phyloP scores from a whole-genome alignment of 202 grass and related monocot genomes.

The Setaria viridis region DNA sequence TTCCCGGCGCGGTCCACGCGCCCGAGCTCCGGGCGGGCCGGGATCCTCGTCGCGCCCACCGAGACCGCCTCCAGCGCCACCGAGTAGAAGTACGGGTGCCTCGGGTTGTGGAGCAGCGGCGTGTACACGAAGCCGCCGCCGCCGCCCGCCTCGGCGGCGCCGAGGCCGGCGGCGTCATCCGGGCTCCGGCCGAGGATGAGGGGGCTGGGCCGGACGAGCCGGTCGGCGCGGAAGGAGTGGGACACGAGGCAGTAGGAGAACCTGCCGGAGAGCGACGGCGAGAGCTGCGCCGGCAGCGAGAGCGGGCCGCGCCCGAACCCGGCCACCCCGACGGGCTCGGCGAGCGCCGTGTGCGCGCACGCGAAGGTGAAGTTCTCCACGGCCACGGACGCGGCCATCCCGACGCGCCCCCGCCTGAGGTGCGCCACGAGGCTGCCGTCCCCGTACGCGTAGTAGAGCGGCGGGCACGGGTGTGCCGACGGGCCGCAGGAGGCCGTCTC shows the following conservation, averaged over 20 bases:
- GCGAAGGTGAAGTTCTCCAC: slow-evolving; percentile 86
- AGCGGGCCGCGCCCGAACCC: slow-evolving; percentile 86
- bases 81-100: slow-evolving; percentile 85
- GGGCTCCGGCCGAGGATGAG: slow-evolving; percentile 79
- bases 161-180: slow-evolving; percentile 3
- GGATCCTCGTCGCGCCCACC: slow-evolving; percentile 54
- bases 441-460: slow-evolving; percentile 92
- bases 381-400: slow-evolving; percentile 54
- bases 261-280: slow-evolving; percentile 62
- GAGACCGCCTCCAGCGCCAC: slow-evolving; percentile 76
- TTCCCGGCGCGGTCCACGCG: slow-evolving; percentile 70
- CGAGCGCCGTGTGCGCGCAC: slow-evolving; percentile 79
- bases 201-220: slow-evolving; percentile 67
- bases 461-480: slow-evolving; percentile 63
- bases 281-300: slow-evolving; percentile 77
- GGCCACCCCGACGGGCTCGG: slow-evolving; percentile 81
- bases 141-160: not conserved
- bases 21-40: slow-evolving; percentile 45
- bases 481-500: slow-evolving; percentile 70
- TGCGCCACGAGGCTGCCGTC: slow-evolving; percentile 87
- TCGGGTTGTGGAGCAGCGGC: slow-evolving; percentile 81
- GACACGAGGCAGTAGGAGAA: slow-evolving; percentile 95
- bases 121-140: slow-evolving; percentile 71
- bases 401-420: slow-evolving; percentile 71
- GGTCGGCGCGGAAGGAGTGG: slow-evolving; percentile 75